These are phyloP conservation scores for Rheum nobile DNA, from an alignment of 148 eudicot species.

Conservation along the genomic window DNA sequence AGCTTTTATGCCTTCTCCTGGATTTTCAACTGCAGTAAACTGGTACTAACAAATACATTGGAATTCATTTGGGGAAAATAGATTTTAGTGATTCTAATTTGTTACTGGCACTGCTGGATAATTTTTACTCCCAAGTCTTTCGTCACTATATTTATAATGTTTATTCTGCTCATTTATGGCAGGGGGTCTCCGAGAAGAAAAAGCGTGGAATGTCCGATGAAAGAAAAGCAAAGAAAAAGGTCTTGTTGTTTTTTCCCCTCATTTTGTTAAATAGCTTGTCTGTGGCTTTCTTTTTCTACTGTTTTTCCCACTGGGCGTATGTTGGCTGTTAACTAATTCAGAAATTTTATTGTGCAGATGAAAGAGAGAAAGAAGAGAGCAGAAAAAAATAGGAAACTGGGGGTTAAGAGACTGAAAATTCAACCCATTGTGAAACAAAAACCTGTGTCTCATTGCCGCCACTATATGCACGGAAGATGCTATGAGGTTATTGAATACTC, in stretches of 20 bases:
- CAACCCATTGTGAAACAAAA: slow-evolving; percentile 53
- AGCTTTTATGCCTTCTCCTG: neutral
- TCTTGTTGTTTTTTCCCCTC: slow-evolving; percentile 12
- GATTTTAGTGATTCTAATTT: neutral
- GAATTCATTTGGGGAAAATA: neutral
- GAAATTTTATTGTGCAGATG: slow-evolving; percentile 31
- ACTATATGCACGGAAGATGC: slow-evolving; percentile 84
- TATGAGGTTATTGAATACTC: slow-evolving; percentile 46
- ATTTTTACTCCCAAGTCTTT: neutral
- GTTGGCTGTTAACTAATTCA: neutral
- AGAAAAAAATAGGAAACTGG: slow-evolving; percentile 65
- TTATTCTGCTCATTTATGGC: neutral
- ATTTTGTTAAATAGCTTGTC: neutral
- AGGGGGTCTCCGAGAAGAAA: slow-evolving; percentile 6
- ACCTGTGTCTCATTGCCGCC: slow-evolving; percentile 60
- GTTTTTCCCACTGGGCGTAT: neutral
- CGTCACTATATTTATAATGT: neutral
- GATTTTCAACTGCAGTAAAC: neutral
- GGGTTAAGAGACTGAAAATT: slow-evolving; percentile 65
- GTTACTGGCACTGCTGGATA: neutral
- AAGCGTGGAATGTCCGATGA: neutral
- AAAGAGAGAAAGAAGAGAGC: slow-evolving; percentile 68
- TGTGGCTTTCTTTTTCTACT: slow-evolving; percentile 2
- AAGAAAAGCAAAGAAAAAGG: slow-evolving; percentile 48
- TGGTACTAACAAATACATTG: neutral